phyloP scores from a whole-genome alignment of 306 rosid genomes.

The Astragalus membranaceus region DNA sequence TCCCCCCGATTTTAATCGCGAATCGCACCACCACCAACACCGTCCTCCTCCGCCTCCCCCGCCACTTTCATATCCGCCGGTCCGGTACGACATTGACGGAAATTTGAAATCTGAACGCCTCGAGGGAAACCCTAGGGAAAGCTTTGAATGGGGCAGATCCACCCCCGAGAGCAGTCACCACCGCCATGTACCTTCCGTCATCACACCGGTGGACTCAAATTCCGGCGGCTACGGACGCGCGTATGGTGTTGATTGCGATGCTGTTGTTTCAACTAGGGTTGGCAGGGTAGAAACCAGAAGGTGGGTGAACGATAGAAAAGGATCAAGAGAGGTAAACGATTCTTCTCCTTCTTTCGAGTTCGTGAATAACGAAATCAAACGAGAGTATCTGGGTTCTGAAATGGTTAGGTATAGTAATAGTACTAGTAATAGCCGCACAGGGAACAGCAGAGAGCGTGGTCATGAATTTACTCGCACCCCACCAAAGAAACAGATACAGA shows the following conservation, averaged over 20 bases:
- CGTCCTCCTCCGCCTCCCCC: neutral
- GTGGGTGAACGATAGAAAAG: constrained; percentile 47
- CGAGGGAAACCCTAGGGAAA: constrained; percentile 23
- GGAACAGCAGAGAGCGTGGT: constrained; percentile 43
- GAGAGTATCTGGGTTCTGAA: constrained; percentile 47
- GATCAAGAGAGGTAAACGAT: constrained; percentile 3
- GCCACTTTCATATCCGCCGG: neutral
- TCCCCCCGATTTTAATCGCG: constrained; percentile 30
- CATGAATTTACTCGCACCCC: constrained; percentile 48
- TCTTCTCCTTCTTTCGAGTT: constrained; percentile 31
- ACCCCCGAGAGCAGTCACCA: constrained; percentile 22
- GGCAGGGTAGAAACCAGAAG: constrained; percentile 38
- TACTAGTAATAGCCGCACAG: constrained; percentile 15
- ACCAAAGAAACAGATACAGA: constrained; percentile 78
- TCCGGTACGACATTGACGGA: constrained; percentile 32
- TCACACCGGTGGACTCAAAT: neutral
- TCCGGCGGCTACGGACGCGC: constrained; percentile 28
- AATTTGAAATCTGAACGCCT: constrained; percentile 33
- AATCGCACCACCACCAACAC: constrained; percentile 5
- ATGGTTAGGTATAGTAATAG: constrained; percentile 25
- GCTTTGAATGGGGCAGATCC: constrained; percentile 16
- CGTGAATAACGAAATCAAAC: constrained; percentile 32
- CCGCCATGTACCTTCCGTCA: neutral
- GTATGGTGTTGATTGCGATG: constrained; percentile 18
- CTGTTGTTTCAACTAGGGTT: constrained; percentile 22